A percentile compares a stretch with the other conserved stretches of the same genome.
Evolutionary conservation across 2,329 filamentous ascomycete genomes (phyloP).

Genomic region (Paracoccidioides lutzii): DNA sequence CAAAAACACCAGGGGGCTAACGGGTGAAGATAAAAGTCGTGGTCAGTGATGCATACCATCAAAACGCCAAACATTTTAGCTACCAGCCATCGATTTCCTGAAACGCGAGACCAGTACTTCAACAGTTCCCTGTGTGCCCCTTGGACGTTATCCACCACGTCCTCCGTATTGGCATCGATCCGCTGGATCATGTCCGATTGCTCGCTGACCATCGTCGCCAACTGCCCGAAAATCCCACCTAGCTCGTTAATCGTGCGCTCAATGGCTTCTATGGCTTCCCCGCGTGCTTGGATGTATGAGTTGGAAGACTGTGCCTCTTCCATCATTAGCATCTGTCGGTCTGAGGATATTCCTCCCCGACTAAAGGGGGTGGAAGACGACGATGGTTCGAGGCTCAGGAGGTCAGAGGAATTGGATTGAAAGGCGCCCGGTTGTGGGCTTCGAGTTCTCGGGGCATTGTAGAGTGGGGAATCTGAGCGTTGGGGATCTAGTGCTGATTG

Average conservation of each 20-base stretch:
- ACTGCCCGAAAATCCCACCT: constrained; percentile 81
- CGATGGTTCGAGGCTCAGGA: constrained; percentile 68
- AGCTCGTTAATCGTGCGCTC: constrained; percentile 90
- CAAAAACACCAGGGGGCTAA: constrained; percentile 1
- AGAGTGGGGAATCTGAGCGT: constrained; percentile 73
- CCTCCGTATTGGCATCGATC: constrained; percentile 94
- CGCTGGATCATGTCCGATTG: constrained; percentile 96
- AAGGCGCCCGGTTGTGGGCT: constrained; percentile 45
- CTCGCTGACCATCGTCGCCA: constrained; percentile 93
- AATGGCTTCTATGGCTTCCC: constrained; percentile 92
- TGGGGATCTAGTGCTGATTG: constrained; percentile 50
- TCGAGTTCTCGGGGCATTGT: constrained; percentile 60
- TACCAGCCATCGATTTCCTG: constrained; percentile 88
- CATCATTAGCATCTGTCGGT: constrained; percentile 84
- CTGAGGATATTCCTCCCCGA: constrained; percentile 41
- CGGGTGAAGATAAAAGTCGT: background rate
- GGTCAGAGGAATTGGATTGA: constrained; percentile 45
- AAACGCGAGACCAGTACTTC: constrained; percentile 93
- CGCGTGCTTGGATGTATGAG: constrained; percentile 81
- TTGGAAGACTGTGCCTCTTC: constrained; percentile 81
- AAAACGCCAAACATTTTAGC: constrained; percentile 70
- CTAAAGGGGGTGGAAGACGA: constrained; percentile 23
- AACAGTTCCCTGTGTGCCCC: constrained; percentile 88
- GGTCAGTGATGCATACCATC: constrained; percentile 43
- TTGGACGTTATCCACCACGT: constrained; percentile 96